phyloP scores from a whole-genome alignment of 2,329 filamentous ascomycete genomes.

The Endocalyx cinctus region DNA sequence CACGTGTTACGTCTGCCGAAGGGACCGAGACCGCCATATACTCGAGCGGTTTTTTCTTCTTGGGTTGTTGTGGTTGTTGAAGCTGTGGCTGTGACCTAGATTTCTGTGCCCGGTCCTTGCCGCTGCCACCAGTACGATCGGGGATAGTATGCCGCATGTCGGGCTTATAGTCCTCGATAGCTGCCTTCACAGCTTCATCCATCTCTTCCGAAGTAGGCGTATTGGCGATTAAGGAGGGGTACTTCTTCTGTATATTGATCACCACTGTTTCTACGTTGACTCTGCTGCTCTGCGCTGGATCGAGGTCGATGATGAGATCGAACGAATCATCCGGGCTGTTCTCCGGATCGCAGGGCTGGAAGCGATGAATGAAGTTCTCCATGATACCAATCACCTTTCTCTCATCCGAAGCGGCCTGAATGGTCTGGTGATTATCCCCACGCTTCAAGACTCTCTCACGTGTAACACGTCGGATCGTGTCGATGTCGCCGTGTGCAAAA shows the following conservation, averaged over 20 bases:
- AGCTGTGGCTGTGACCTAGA: too few species aligned
- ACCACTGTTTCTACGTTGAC: conserved; percentile 81
- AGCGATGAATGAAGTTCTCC: conserved; percentile 86
- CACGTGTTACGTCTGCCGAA: conserved; percentile 36
- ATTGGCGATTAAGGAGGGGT: conserved; percentile 68
- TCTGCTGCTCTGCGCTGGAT: conserved; percentile 72
- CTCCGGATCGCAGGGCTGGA: conserved; percentile 69
- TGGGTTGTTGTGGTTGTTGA: conserved; percentile 28
- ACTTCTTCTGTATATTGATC: conserved; percentile 65
- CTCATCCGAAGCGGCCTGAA: conserved; percentile 72
- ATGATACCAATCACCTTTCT: conserved; percentile 83
- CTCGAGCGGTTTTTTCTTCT: conserved; percentile 47
- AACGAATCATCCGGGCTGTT: conserved; percentile 74
- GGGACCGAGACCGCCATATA: conserved; percentile 52
- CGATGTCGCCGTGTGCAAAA: conserved; percentile 76
- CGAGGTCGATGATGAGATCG: conserved; percentile 78
- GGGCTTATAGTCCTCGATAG: conserved; percentile 73
- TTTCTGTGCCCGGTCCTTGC: conserved; percentile 40
- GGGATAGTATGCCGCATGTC: conserved; percentile 72
- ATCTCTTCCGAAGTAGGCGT: conserved; percentile 70
- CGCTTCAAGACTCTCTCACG: conserved; percentile 74
- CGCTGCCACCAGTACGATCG: conserved; percentile 44
- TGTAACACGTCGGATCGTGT: conserved; percentile 70
- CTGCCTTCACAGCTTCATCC: conserved; percentile 71
- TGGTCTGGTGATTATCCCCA: conserved; percentile 97